Base-by-base conservation (phyloP, 306 rosid genomes). In the Sesbania bispinosa region DNA sequence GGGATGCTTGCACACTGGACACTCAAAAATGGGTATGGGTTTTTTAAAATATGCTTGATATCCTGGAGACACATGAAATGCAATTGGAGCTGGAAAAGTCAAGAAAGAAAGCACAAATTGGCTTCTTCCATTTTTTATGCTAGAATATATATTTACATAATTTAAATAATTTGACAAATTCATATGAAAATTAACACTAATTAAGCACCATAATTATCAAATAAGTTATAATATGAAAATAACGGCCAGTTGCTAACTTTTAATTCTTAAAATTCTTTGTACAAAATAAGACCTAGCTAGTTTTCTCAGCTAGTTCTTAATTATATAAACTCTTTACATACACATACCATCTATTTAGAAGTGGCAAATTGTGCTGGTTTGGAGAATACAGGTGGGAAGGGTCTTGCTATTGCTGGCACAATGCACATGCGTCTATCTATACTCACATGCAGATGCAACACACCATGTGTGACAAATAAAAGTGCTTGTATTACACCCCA, bases 401-500 rank as follows among this genome's bases (percentile, higher is more conserved):
- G 50, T 53, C 68, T 41, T 50, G 75, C 53, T 30, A 46, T 35
- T 35, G 50, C 29, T 52, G 61, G 30, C 65, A 14, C 60, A 70
- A 39, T 8, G 75, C 89, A 85, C 77, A 52, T 86, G 85, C 64
- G 38, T 45, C 38, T 33, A 53, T 29, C 74, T 59, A 79, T 84
- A 76, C 35, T 64, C 84, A 74, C 87, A 80, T 75, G 92, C 42
- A 5, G 16, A 46, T 9, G n/a, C 59, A 60, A 18, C 53, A 45
- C 46, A 51, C 67, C 73, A 67, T 67, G 74, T 50, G 61, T 33
- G 3, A 5, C 35, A 67, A 58, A 32, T 50, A 67, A 50, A 50
- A 33, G 33, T 42, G 32, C 43, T 47, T 19, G 74, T 29, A 26
- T 19, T 67, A 27, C 74, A 50, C 65, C 42, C 45, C 65, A 32